Evolutionary conservation across 2,329 filamentous ascomycete species (phyloP).

Genomic region (Aspergillus fijiensis): DNA sequence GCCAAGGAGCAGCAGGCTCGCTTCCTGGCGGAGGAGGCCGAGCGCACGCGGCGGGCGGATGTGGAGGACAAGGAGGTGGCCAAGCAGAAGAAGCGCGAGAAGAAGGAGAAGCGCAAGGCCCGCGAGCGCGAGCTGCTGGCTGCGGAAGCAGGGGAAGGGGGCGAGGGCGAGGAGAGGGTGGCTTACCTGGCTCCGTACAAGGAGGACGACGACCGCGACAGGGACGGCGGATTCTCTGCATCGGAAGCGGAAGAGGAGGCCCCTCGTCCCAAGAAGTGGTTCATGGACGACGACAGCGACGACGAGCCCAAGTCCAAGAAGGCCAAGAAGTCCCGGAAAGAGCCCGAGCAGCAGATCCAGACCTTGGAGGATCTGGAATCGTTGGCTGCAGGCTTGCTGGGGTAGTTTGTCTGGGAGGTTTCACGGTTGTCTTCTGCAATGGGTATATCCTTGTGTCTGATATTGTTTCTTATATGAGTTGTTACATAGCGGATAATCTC

Average conservation of each 20-base stretch:
- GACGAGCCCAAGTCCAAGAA: slow-evolving; percentile 27
- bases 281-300: slow-evolving; percentile 32
- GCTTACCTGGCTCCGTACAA: slow-evolving; percentile 35
- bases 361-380: slow-evolving; percentile 51
- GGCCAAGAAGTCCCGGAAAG: slow-evolving; percentile 24
- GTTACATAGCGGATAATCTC: slow-evolving; percentile 23
- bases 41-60: slow-evolving; percentile 72
- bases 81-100: slow-evolving; percentile 65
- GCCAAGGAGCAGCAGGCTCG: slow-evolving; percentile 72
- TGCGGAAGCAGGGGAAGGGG: slow-evolving; percentile 26
- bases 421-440: not conserved
- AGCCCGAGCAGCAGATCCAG: slow-evolving; percentile 37
- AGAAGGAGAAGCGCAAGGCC: slow-evolving; percentile 47
- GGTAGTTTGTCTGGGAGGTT: slow-evolving; percentile 18
- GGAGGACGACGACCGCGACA: slow-evolving; percentile 19
- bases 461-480: slow-evolving; percentile 9
- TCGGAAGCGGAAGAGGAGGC: slow-evolving; percentile 27
- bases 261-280: slow-evolving; percentile 40
- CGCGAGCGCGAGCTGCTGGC: slow-evolving; percentile 39
- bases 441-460: slow-evolving; percentile 15
- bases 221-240: slow-evolving; percentile 15
- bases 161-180: slow-evolving; percentile 29
- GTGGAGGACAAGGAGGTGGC: slow-evolving; percentile 76
- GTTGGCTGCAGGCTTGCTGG: slow-evolving; percentile 46
- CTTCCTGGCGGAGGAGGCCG: slow-evolving; percentile 75